Conservation (phyloP, 2,329 filamentous ascomycete genomes). For the Pseudogymnoascus sp. region DNA sequence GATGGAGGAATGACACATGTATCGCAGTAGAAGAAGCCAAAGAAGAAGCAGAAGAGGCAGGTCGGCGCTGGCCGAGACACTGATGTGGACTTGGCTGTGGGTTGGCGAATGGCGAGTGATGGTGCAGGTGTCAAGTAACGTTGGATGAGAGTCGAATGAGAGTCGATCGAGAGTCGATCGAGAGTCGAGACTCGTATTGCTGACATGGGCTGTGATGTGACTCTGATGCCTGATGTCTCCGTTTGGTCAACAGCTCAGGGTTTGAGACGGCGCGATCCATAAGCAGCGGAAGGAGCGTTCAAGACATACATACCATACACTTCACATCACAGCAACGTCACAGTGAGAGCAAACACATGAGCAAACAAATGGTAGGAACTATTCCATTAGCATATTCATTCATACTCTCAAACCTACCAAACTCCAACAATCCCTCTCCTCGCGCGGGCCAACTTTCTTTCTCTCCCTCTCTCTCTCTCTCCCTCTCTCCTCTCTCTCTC, state of each 20-base stretch:
- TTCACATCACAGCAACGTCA: neutral
- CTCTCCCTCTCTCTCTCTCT: neutral
- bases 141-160: neutral
- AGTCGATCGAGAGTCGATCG: neutral
- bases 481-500: neutral
- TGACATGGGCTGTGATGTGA: neutral
- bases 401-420: conserved; percentile 19
- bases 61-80: neutral
- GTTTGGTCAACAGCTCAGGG: neutral
- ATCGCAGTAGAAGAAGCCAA: neutral
- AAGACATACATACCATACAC: neutral
- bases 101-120: neutral
- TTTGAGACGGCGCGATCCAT: neutral
- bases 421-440: conserved; percentile 8
- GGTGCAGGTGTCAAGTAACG: neutral
- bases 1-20: neutral
- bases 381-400: conserved; percentile 1
- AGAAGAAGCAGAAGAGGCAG: neutral
- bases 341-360: neutral
- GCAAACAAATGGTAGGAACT: neutral
- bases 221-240: neutral
- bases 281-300: neutral
- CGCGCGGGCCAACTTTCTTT: neutral
- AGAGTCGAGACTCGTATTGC: neutral
- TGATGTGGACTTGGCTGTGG: neutral